Evolutionary conservation across 2,329 filamentous ascomycete genomes (phyloP).

Genomic region (Calonectria naviculata): DNA sequence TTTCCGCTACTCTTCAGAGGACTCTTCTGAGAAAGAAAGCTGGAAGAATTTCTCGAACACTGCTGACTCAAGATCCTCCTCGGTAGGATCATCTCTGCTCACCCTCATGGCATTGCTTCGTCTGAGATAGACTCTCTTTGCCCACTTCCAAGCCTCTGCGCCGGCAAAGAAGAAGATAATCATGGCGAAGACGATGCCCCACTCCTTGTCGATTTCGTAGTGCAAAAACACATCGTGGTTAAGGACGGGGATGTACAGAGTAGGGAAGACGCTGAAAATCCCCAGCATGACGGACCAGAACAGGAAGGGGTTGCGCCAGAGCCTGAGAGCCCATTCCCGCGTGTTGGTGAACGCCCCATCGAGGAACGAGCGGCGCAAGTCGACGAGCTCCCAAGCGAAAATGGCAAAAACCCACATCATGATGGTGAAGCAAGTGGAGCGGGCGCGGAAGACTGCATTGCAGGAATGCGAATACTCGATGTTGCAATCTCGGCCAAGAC

Average conservation of each 20-base stretch:
- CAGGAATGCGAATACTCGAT: constrained; percentile 60
- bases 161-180: constrained; percentile 71
- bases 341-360: constrained; percentile 63
- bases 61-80: constrained; percentile 13
- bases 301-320: constrained; percentile 66
- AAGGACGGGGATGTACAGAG: constrained; percentile 76
- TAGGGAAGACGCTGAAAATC: constrained; percentile 67
- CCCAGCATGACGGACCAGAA: constrained; percentile 62
- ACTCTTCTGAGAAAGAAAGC: neutral
- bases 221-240: constrained; percentile 75
- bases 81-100: neutral
- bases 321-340: constrained; percentile 64
- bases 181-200: constrained; percentile 73
- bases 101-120: constrained; percentile 22
- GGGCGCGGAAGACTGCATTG: constrained; percentile 71
- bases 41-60: constrained; percentile 5
- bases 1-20: neutral
- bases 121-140: constrained; percentile 68
- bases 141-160: constrained; percentile 75
- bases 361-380: constrained; percentile 76
- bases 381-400: constrained; percentile 76
- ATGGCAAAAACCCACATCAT: constrained; percentile 77
- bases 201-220: constrained; percentile 74
- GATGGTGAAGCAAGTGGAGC: constrained; percentile 73
- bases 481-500: constrained; percentile 69